Conservation (phyloP, 2,329 filamentous ascomycete genomes). For the Verticillium klebahnii region DNA sequence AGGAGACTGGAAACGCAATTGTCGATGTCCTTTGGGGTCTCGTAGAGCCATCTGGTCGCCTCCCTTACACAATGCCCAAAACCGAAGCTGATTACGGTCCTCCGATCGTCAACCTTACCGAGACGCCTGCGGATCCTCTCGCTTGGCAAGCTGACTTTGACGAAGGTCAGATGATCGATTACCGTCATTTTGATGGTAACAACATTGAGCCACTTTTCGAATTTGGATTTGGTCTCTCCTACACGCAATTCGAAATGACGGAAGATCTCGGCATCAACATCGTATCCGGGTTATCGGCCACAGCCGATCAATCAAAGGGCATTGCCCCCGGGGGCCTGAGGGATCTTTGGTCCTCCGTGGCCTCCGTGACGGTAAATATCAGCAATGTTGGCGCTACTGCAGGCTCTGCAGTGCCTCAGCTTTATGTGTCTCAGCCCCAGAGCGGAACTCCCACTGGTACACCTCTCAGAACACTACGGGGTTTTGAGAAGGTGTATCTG, state of each 20-base stretch:
- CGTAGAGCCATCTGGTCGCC: slow-evolving; percentile 52
- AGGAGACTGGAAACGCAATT: slow-evolving; percentile 57
- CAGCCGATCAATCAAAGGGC: slow-evolving; percentile 2
- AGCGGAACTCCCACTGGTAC: slow-evolving; percentile 28
- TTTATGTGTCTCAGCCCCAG: slow-evolving; percentile 58
- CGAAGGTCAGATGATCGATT: slow-evolving; percentile 51
- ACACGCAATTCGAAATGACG: slow-evolving; percentile 41
- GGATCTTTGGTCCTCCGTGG: slow-evolving; percentile 59
- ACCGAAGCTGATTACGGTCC: slow-evolving; percentile 28
- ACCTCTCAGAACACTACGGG: slow-evolving; percentile 55
- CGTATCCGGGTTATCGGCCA: neutral
- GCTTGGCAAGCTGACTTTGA: slow-evolving; percentile 50
- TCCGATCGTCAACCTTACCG: slow-evolving; percentile 35
- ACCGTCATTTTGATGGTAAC: slow-evolving; percentile 45
- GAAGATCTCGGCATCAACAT: neutral
- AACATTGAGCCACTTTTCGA: slow-evolving; percentile 45
- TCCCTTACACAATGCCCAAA: slow-evolving; percentile 55
- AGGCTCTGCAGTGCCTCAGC: slow-evolving; percentile 49
- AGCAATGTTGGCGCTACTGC: slow-evolving; percentile 55
- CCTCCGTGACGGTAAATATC: slow-evolving; percentile 51
- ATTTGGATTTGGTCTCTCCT: slow-evolving; percentile 51
- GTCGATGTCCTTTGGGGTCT: slow-evolving; percentile 58
- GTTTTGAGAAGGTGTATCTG: slow-evolving; percentile 56
- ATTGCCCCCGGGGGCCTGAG: slow-evolving; percentile 36
- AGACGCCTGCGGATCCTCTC: slow-evolving; percentile 41